Base-by-base conservation (phyloP, 331 rosid genomes). In the Pyrus hybrid region DNA sequence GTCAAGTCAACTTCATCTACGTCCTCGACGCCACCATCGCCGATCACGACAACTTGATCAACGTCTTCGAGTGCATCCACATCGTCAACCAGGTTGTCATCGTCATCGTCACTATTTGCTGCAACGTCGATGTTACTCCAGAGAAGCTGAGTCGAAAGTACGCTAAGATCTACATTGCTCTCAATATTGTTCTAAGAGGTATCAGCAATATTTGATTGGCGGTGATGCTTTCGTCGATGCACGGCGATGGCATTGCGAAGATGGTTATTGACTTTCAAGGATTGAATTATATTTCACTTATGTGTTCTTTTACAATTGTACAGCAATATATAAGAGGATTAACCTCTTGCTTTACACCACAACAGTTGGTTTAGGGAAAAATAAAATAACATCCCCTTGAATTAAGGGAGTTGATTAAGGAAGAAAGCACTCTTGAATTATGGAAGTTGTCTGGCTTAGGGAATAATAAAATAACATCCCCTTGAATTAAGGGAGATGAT, bases 101-200 rank as follows among this genome's bases (percentile, higher is more conserved):
- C 68, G 96, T 92, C 26, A 60, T 92, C 18, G 92, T 94, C 69
- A 83, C 99, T 1, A 92, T 96, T 2, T 94, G 97, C 80, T 96
- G 96, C 13, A 96, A 96, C 25, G 93, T 90, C 18, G 96, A 92
- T 30, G 99, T 94, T 16, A 94, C 99, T 18, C 96, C 93, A 0
- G 96, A 94, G 84, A 94, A 92, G 86, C 96, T 94, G 17, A 79
- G 91, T 43, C 86, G 93, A 13, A 92, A 94, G 62, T 94, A 94
- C 69, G 96, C 97, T 2, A 96, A 94, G 96, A 86, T 92, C 81
- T 94, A 94, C 83, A 94, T 92, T 96, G 97, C 97, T 0, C 85
- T 94, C 43, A 96, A 94, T 77, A 94, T 94, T 72, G 97, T 94
- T 63, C 90, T 94, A 7, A 83, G 92, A 9, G 97, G 99, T 7